These are phyloP conservation scores for Heterobasidion irregulare DNA, from an alignment of 1,284 basidiomycete species.

Conservation along the genomic window DNA sequence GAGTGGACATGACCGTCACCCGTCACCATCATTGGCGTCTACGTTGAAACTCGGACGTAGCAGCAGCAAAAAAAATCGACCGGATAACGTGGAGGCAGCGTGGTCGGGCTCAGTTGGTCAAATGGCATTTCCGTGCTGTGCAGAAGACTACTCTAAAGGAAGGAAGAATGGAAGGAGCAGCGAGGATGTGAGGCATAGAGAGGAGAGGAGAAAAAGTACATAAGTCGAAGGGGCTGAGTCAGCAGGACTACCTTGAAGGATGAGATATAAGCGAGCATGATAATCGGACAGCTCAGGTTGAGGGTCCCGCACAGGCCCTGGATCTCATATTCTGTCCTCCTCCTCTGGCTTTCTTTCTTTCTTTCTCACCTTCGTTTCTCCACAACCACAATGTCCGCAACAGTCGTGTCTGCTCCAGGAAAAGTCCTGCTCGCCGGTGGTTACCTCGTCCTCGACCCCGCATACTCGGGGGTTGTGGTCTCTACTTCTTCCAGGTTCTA, in stretches of 20 bases:
- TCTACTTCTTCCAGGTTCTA: slow-evolving; percentile 94
- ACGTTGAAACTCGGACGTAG: too few relatives aligned
- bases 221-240: background rate
- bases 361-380: background rate
- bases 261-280: background rate
- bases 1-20: background rate
- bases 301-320: background rate
- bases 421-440: slow-evolving; percentile 94
- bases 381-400: slow-evolving; percentile 30
- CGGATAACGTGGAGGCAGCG: too few relatives aligned
- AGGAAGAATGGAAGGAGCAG: too few relatives aligned
- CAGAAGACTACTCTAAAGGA: too few relatives aligned
- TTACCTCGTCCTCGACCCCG: slow-evolving; percentile 86
- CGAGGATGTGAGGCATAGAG: too few relatives aligned
- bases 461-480: slow-evolving; percentile 79
- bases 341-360: background rate
- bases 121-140: too few relatives aligned
- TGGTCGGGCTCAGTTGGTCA: too few relatives aligned
- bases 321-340: background rate
- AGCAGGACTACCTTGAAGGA: background rate
- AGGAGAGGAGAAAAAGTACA: too few relatives aligned
- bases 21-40: too few relatives aligned
- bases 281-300: slow-evolving; percentile 3
- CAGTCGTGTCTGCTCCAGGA: slow-evolving; percentile 84
- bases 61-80: too few relatives aligned